These are phyloP conservation scores for Mycena leptocephala DNA, from an alignment of 768 basidiomycete species.

Conservation along the genomic window DNA sequence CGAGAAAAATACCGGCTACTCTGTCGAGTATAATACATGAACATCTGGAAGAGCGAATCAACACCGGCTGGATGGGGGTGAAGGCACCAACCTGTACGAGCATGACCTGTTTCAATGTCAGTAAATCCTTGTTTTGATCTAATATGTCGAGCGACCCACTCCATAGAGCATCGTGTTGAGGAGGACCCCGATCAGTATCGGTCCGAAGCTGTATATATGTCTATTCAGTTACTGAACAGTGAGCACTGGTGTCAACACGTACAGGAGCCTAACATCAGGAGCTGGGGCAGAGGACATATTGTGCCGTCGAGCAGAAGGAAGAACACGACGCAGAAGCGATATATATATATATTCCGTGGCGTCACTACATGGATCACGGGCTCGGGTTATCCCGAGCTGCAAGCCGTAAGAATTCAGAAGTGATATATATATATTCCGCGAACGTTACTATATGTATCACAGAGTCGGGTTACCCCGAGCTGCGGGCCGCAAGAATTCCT, in stretches of 20 bases:
- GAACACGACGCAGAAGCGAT: background rate
- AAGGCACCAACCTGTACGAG: slow-evolving; percentile 18
- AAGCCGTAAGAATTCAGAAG: background rate
- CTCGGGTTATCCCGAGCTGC: slow-evolving; percentile 1
- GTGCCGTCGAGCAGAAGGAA: slow-evolving; percentile 1
- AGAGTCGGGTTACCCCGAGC: background rate
- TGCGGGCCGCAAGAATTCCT: background rate
- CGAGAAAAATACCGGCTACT: slow-evolving; percentile 2
- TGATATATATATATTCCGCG: background rate
- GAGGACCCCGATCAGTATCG: slow-evolving; percentile 16
- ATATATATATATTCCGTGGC: background rate
- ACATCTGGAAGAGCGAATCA: slow-evolving; percentile 16
- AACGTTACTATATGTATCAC: slow-evolving; percentile 8
- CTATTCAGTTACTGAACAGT: background rate
- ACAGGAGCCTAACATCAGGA: slow-evolving; percentile 15
- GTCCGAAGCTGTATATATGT: background rate
- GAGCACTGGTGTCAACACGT: background rate
- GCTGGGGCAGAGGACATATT: slow-evolving; percentile 15
- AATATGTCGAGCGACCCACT: background rate
- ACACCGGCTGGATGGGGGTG: background rate
- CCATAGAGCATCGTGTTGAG: too few species aligned
- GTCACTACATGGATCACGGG: slow-evolving; percentile 3
- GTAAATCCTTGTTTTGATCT: background rate
- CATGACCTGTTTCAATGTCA: slow-evolving; percentile 12
- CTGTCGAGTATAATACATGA: slow-evolving; percentile 16